These are phyloP conservation scores for Starmerella apis DNA, from an alignment of 805 yeast species.

Conservation along the genomic window DNA sequence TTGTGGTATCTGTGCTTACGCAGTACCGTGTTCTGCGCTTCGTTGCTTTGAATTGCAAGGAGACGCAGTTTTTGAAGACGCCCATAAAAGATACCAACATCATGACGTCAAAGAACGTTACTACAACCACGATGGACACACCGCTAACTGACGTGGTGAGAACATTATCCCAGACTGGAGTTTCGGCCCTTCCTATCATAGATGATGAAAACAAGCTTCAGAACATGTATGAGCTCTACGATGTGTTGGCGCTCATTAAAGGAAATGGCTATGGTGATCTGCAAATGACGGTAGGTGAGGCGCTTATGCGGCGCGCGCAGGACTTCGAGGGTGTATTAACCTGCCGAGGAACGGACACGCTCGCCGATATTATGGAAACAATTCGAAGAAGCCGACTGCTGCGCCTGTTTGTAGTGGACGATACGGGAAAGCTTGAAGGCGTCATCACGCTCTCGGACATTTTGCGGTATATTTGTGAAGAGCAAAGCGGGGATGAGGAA, in stretches of 20 bases:
- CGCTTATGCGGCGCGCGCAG: conserved; percentile 82
- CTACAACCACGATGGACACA: conserved; percentile 76
- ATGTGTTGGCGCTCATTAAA: conserved; percentile 80
- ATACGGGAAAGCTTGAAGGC: conserved; percentile 63
- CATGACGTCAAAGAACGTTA: conserved; percentile 41
- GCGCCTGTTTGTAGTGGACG: conserved; percentile 84
- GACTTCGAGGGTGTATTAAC: conserved; percentile 98
- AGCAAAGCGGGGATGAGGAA: neutral
- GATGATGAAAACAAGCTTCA: conserved; percentile 60
- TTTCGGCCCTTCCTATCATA: conserved; percentile 85
- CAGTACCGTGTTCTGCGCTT: conserved; percentile 93
- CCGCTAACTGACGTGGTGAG: conserved; percentile 92
- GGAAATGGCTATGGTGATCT: conserved; percentile 83
- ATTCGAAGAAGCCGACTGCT: conserved; percentile 85
- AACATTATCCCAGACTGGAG: conserved; percentile 63
- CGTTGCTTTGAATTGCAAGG: conserved; percentile 91
- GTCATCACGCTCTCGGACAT: conserved; percentile 89
- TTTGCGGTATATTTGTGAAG: conserved; percentile 44
- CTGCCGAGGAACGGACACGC: conserved; percentile 75
- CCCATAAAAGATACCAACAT: conserved; percentile 64
- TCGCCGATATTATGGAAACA: conserved; percentile 85
- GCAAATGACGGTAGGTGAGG: conserved; percentile 88
- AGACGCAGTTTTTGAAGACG: conserved; percentile 68
- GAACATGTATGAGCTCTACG: conserved; percentile 93
- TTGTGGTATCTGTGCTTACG: conserved; percentile 88